Conservation (phyloP, 257 asterid species). For the Marsdenia floribunda region DNA sequence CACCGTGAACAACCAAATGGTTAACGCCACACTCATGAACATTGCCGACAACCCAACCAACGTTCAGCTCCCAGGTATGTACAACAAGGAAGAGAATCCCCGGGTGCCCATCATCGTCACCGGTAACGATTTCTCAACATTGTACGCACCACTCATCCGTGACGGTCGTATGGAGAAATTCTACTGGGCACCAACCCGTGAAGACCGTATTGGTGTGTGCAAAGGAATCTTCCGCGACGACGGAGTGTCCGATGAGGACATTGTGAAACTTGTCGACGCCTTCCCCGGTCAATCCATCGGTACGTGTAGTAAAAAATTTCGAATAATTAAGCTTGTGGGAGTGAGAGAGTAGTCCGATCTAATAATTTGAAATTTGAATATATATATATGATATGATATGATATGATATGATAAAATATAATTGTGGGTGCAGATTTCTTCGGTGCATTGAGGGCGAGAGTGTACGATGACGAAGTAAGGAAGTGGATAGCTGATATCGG, state of each 20-base stretch:
- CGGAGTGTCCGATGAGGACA: slow-evolving; percentile 35
- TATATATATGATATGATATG: no score
- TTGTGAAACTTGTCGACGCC: slow-evolving; percentile 61
- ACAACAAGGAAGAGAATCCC: slow-evolving; percentile 87
- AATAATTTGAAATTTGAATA: no score
- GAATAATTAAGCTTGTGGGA: not conserved
- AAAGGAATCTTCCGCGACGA: slow-evolving; percentile 75
- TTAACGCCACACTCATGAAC: slow-evolving; percentile 90
- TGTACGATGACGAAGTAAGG: slow-evolving; percentile 76
- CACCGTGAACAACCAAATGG: slow-evolving; percentile 94
- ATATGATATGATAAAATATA: not conserved
- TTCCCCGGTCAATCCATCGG: slow-evolving; percentile 94
- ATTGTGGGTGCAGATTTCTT: slow-evolving; percentile 51
- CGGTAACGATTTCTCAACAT: slow-evolving; percentile 79
- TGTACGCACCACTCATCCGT: slow-evolving; percentile 86
- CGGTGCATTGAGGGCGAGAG: slow-evolving; percentile 86
- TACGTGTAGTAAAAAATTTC: slow-evolving; percentile 8
- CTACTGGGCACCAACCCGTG: slow-evolving; percentile 94
- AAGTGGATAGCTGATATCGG: slow-evolving; percentile 51
- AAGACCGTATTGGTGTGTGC: slow-evolving; percentile 79
- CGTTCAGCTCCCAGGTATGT: slow-evolving; percentile 91
- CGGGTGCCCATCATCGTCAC: slow-evolving; percentile 81
- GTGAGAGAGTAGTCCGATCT: no score
- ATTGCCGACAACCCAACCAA: slow-evolving; percentile 87
- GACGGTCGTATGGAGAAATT: slow-evolving; percentile 97